phyloP scores from a whole-genome alignment of 2,329 filamentous ascomycete genomes.

The Sphaerostilbella broomeana region DNA sequence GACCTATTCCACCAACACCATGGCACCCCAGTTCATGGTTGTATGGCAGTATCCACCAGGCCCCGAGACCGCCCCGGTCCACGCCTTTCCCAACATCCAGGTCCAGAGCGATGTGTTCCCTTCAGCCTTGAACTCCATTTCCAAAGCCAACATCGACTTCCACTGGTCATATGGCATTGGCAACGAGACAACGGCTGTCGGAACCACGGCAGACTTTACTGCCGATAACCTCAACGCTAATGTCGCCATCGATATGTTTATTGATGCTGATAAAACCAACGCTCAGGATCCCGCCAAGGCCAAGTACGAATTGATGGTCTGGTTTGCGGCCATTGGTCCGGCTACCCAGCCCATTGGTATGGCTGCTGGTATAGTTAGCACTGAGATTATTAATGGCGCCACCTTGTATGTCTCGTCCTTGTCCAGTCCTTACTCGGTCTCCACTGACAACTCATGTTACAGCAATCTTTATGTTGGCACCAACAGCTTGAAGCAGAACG shows the following conservation, averaged over 20 bases:
- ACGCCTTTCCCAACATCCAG: slow-evolving; percentile 49
- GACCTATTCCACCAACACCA: slow-evolving; percentile 39
- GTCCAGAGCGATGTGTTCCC: slow-evolving; percentile 40
- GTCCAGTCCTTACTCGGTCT: no score
- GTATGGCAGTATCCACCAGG: slow-evolving; percentile 46
- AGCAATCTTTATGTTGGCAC: slow-evolving; percentile 36
- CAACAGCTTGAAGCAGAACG: slow-evolving; percentile 36
- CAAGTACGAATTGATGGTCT: slow-evolving; percentile 50
- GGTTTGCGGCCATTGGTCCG: slow-evolving; percentile 43
- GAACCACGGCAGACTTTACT: slow-evolving; percentile 28
- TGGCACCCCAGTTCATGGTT: slow-evolving; percentile 44
- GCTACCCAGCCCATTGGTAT: slow-evolving; percentile 43
- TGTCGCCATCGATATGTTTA: slow-evolving; percentile 54
- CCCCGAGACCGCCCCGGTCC: slow-evolving; percentile 38
- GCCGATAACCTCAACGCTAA: slow-evolving; percentile 42
- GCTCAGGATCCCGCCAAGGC: slow-evolving; percentile 37
- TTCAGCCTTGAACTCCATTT: slow-evolving; percentile 31
- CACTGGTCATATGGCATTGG: slow-evolving; percentile 45
- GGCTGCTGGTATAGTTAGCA: slow-evolving; percentile 25
- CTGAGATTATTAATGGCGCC: slow-evolving; percentile 33
- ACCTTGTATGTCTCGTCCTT: slow-evolving; percentile 32
- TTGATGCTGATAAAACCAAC: slow-evolving; percentile 38
- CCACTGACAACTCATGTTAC: neutral
- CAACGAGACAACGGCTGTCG: slow-evolving; percentile 31
- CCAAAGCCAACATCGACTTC: slow-evolving; percentile 37